Base-by-base conservation (phyloP, 441 rosid genomes). In the Pelargonium fulgidum region DNA sequence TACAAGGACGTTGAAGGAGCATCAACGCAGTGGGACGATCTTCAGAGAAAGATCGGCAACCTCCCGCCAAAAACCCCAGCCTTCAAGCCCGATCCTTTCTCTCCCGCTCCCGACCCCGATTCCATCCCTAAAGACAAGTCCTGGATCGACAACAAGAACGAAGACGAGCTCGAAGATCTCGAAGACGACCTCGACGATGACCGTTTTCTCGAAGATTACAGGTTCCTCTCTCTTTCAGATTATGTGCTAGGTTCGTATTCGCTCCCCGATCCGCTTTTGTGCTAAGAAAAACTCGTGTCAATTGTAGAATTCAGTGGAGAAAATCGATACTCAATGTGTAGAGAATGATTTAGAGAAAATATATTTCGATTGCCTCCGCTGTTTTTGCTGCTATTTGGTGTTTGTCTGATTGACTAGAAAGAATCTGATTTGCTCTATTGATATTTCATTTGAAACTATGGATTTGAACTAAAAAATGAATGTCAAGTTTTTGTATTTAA, bases 21-120 rank as follows among this genome's bases (percentile, higher is more conserved):
- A 11, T 92, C 99, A 47, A 92, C 99, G 12, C 95, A 95, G 71
- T 92, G 99, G 99, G 99, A 95, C 74, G 98, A 95, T 72, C 90
- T 95, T 39, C 99, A 95, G 77, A 80, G 96, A 80, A 95, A 90
- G 83, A 83, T 95, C 50, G 99, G 98, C n/a, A 95, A 92, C 75
- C 82, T 95, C 13, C 97, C 97, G 2, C 80, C 73, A 50, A 94
- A 92, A 73, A 84, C 96, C 2, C 91, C 97, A 3, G 83, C 90
- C 14, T 92, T 90, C 81, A 92, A 95, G 84, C 99, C 98, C 0
- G 82, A 91, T 12, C 29, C 93, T 48, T 95, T 85, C 79, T 81
- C 90, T 62, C 96, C 97, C 33, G 82, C 85, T 59, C 58, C 24
- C 24, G 24, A 22, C 24, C 24, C 75, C 20, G 87, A 84, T 64